Evolutionary conservation across 2,329 filamentous ascomycete genomes (phyloP), one percentile per base, ranked within the genome.

Genomic region (Ampelomyces quisqualis): DNA sequence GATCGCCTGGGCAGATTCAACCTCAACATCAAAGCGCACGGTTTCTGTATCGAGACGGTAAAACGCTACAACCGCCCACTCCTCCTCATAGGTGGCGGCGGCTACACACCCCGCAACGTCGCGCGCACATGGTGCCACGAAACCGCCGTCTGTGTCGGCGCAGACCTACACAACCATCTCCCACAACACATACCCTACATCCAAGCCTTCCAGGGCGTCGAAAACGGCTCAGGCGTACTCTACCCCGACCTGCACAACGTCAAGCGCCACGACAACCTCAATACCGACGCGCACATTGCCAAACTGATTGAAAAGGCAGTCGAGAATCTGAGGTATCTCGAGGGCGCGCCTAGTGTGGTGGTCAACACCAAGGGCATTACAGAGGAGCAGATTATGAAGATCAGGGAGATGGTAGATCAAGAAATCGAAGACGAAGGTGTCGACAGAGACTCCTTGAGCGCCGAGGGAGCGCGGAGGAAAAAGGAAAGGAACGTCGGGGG

Each of bases 111-210:
- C 4, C 82, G 91, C 51, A 98, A 98, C 61, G 93, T 98, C 5
- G 93, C 93, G 28, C 86, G 93, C 38, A 90, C 91, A 20, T 98
- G 93, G 93, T 89, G 90, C 17, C 91, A 95, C 70, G 93, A 98
- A 72, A 98, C 93, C 9, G 86, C 87, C 46, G 88, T 97, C 54
- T 89, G 89, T 45, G 87, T 94, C 49, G 83, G 84, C 53, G 77
- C 85, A 49, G 79, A 80, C 42, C 84, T 96, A 49, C 73, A 80
- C 64, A 79, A 85, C 13, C 78, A 81, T 9, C 84, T 97, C 19
- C 91, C 93, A 0, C 71, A 80, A 23, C 84, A 94, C 58, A 82
- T 91, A 6, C 88, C 90, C 0, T 94, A 91, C 76, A 82, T 90
- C 43, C 84, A 88, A 49, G 90, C 94, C 49, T 98, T 98, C 70